Conservation (phyloP, 306 rosid species). For the Albizia julibrissin region DNA sequence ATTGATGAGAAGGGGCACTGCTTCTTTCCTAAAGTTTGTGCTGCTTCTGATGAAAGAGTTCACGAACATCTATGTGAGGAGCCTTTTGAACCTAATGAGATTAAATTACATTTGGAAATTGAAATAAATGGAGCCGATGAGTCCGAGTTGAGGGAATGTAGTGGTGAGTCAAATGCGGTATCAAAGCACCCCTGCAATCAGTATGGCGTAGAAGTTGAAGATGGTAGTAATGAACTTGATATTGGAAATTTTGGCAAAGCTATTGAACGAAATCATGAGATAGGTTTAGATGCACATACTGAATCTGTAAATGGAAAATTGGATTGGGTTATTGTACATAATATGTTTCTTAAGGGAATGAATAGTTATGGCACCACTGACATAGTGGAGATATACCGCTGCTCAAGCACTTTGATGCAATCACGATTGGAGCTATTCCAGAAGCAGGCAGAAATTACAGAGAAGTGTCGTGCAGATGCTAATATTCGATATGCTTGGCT, state of each 20-base stretch:
- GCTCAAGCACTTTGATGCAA: slow-evolving; percentile 48
- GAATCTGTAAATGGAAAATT: slow-evolving; percentile 43
- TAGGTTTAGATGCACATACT: slow-evolving; percentile 38
- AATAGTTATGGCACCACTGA: slow-evolving; percentile 39
- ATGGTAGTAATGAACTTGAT: slow-evolving; percentile 51
- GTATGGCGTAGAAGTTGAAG: slow-evolving; percentile 57
- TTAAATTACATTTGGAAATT: slow-evolving; percentile 78
- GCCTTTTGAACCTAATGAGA: slow-evolving; percentile 48
- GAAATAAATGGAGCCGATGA: slow-evolving; percentile 61
- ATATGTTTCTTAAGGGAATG: slow-evolving; percentile 62
- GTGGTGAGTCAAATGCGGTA: slow-evolving; percentile 76
- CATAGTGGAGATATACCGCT: slow-evolving; percentile 51
- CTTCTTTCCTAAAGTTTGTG: slow-evolving; percentile 82
- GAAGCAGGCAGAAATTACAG: slow-evolving; percentile 77
- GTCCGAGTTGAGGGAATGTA: slow-evolving; percentile 58
- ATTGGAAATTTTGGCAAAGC: slow-evolving; percentile 44
- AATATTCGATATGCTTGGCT: slow-evolving; percentile 87
- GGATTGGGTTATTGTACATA: slow-evolving; percentile 58
- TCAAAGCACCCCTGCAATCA: slow-evolving; percentile 39
- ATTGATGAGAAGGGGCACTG: slow-evolving; percentile 80
- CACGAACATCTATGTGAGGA: slow-evolving; percentile 36
- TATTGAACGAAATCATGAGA: slow-evolving; percentile 34
- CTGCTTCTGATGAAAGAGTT: slow-evolving; percentile 38
- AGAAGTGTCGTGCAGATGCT: slow-evolving; percentile 57
- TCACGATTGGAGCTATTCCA: slow-evolving; percentile 70